Evolutionary conservation across 768 basidiomycete genomes (phyloP).

Genomic region (Amanita pseudoporphyria): DNA sequence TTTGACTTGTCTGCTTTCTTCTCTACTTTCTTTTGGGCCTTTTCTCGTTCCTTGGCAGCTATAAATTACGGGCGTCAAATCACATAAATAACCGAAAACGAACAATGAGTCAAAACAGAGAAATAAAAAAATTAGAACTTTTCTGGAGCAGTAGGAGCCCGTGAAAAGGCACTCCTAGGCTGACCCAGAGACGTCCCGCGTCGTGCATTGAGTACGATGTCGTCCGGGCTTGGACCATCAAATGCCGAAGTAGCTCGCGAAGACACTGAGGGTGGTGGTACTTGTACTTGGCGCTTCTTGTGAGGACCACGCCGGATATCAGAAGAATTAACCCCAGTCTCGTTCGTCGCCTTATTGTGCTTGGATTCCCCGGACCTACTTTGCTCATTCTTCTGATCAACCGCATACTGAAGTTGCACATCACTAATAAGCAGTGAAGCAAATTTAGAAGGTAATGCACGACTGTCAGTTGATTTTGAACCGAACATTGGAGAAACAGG

Average conservation of each 20-base stretch:
- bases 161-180: conserved; percentile 17
- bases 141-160: conserved; percentile 13
- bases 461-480: conserved; percentile 39
- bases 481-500: conserved; percentile 48
- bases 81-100: conserved; percentile 17
- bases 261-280: conserved; percentile 25
- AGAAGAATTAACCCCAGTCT: conserved; percentile 4
- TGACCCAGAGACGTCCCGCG: conserved; percentile 57
- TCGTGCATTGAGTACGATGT: conserved; percentile 73
- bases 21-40: conserved; percentile 43
- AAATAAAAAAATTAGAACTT: conserved; percentile 16
- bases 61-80: conserved; percentile 32
- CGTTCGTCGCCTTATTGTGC: conserved; percentile 7
- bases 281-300: conserved; percentile 15
- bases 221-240: conserved; percentile 86
- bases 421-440: conserved; percentile 62
- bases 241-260: conserved; percentile 48
- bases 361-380: conserved; percentile 7
- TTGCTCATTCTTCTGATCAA: conserved; percentile 13
- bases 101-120: conserved; percentile 13
- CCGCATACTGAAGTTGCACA: conserved; percentile 27
- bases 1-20: conserved; percentile 41
- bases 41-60: conserved; percentile 79
- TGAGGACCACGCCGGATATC: conserved; percentile 11
- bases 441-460: conserved; percentile 74